Conservation (phyloP, 257 asterid genomes). For the Buddleja alternifolia region DNA sequence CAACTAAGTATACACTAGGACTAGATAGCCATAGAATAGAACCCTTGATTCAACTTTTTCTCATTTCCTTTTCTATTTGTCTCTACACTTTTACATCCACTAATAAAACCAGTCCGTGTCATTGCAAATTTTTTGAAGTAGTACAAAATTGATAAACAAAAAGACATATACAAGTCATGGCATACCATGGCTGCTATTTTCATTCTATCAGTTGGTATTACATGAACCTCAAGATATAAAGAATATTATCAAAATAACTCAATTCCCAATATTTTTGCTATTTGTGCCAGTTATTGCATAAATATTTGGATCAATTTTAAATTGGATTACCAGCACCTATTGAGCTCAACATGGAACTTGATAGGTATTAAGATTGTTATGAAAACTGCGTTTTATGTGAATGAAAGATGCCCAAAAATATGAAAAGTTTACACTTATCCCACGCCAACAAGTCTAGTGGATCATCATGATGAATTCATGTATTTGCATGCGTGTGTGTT, state of each 20-base stretch:
- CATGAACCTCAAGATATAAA: neutral
- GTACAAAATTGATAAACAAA: neutral
- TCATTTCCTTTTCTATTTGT: neutral
- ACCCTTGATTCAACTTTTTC: neutral
- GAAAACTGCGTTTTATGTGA: neutral
- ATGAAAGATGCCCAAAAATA: neutral
- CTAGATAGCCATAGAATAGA: neutral
- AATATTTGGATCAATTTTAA: neutral
- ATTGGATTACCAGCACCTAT: neutral
- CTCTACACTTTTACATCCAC: neutral
- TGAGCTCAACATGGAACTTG: neutral
- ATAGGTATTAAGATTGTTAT: neutral
- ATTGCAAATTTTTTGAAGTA: neutral
- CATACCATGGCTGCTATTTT: neutral
- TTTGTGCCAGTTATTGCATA: neutral
- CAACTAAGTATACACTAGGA: neutral
- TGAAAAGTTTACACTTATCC: neutral
- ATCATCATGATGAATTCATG: slow-evolving; percentile 3
- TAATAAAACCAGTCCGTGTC: neutral
- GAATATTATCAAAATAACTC: neutral
- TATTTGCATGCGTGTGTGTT: neutral
- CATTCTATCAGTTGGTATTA: neutral
- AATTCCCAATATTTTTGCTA: neutral
- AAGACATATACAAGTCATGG: neutral
- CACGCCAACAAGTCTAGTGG: neutral